Evolutionary conservation across 2,329 filamentous ascomycete species (phyloP).

Genomic region (Cadophora gregata): DNA sequence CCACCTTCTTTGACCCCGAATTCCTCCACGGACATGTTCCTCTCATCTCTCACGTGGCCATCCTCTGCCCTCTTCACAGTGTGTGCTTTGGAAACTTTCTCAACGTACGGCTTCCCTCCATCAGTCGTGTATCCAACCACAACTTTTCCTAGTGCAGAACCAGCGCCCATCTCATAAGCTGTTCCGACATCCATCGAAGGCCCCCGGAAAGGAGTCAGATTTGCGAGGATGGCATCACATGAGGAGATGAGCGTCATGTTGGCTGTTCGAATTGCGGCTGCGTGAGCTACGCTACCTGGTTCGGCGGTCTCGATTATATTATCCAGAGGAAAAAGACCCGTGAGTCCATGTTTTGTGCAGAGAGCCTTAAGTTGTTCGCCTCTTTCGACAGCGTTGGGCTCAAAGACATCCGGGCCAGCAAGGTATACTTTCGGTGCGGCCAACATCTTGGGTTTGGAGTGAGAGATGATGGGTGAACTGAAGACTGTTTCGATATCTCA

Average conservation of each 20-base stretch:
- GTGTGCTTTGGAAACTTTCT: slow-evolving; percentile 27
- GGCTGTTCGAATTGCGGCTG: slow-evolving; percentile 32
- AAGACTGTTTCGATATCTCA: background rate
- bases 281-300: slow-evolving; percentile 28
- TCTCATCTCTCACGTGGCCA: slow-evolving; percentile 35
- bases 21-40: slow-evolving; percentile 48
- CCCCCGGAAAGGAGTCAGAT: slow-evolving; percentile 39
- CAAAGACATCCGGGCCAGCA: slow-evolving; percentile 40
- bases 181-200: slow-evolving; percentile 39
- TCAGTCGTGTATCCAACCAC: slow-evolving; percentile 36
- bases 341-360: slow-evolving; percentile 29
- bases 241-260: slow-evolving; percentile 36
- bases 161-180: slow-evolving; percentile 40
- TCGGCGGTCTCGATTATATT: slow-evolving; percentile 28
- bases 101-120: slow-evolving; percentile 28
- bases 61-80: slow-evolving; percentile 30
- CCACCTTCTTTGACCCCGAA: slow-evolving; percentile 53
- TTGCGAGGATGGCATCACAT: slow-evolving; percentile 36
- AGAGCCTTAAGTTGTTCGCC: slow-evolving; percentile 33
- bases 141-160: slow-evolving; percentile 34
- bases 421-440: slow-evolving; percentile 35
- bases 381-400: slow-evolving; percentile 27
- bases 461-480: background rate
- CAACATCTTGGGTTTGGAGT: background rate
- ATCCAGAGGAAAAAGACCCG: slow-evolving; percentile 38